Percentiles rank a stretch among this genome's conserved stretches.
These are phyloP conservation scores for Geum urbanum DNA, from an alignment of 306 rosid species.

Conservation along the genomic window DNA sequence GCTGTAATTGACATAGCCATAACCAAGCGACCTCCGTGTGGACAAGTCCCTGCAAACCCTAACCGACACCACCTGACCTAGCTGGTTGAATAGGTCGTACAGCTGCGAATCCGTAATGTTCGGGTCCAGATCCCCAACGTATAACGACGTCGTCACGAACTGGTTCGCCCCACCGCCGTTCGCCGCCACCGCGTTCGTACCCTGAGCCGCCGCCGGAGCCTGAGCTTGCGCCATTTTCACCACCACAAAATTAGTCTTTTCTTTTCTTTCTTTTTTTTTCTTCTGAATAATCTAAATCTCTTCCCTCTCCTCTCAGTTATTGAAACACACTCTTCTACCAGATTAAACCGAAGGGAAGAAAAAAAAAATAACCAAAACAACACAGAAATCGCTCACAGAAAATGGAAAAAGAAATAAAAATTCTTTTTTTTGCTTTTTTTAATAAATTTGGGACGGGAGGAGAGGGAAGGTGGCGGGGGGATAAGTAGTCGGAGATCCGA, in stretches of 20 bases:
- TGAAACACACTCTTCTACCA: constrained; percentile 30
- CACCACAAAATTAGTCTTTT: neutral
- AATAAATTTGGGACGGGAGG: constrained; percentile 39
- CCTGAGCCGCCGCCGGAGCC: constrained; percentile 52
- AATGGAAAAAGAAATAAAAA: neutral
- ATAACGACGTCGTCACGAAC: constrained; percentile 85
- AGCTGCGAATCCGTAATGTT: constrained; percentile 89
- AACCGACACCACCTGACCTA: constrained; percentile 93
- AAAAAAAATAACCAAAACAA: constrained; percentile 21
- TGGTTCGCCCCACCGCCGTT: constrained; percentile 52
- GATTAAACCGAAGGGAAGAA: constrained; percentile 49
- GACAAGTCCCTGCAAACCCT: constrained; percentile 97
- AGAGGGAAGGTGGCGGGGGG: constrained; percentile 75
- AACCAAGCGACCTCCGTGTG: constrained; percentile 85
- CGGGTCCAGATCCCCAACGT: constrained; percentile 89
- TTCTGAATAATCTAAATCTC: constrained; percentile 17
- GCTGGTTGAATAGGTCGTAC: constrained; percentile 76
- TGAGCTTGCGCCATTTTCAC: constrained; percentile 83
- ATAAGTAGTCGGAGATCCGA: constrained; percentile 50
- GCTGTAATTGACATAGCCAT: constrained; percentile 86
- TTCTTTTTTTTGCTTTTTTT: neutral
- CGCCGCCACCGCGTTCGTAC: constrained; percentile 46
- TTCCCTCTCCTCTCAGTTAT: constrained; percentile 97
- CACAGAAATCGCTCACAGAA: constrained; percentile 5
- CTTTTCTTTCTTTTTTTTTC: neutral